A percentile compares a stretch with the other conserved stretches of the same genome.
These are phyloP conservation scores for Jimgerdemannia lactiflua DNA, from an alignment of 192 early-diverging fungal genomes.

Conservation along the genomic window DNA sequence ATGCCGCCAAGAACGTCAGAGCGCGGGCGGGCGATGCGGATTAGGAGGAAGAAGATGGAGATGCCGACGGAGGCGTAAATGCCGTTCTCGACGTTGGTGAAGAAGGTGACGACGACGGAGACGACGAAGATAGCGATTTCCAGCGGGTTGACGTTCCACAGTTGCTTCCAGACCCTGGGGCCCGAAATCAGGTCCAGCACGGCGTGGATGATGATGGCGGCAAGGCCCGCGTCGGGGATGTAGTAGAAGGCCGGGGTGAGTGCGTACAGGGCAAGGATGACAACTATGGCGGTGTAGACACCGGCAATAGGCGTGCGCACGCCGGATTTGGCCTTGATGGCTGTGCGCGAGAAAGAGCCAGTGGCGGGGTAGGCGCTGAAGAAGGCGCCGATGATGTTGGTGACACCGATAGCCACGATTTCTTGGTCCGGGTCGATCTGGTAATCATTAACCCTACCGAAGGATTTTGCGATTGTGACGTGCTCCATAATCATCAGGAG, in stretches of 20 bases:
- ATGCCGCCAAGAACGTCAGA: slow-evolving; percentile 47
- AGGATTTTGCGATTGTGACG: slow-evolving; percentile 84
- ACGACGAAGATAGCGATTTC: slow-evolving; percentile 53
- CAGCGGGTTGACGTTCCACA: slow-evolving; percentile 63
- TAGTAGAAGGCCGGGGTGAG: slow-evolving; percentile 84
- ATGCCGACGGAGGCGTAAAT: slow-evolving; percentile 77
- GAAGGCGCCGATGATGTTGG: slow-evolving; percentile 85
- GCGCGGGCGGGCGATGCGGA: slow-evolving; percentile 74
- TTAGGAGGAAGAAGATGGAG: slow-evolving; percentile 72
- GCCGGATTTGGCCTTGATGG: slow-evolving; percentile 89
- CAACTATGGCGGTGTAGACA: slow-evolving; percentile 73
- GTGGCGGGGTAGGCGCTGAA: slow-evolving; percentile 87
- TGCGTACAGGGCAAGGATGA: slow-evolving; percentile 78
- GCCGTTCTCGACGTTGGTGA: slow-evolving; percentile 60
- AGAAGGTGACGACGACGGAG: slow-evolving; percentile 57
- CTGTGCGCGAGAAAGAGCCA: slow-evolving; percentile 92
- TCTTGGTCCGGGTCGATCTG: slow-evolving; percentile 82
- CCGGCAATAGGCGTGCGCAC: slow-evolving; percentile 78
- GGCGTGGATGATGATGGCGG: slow-evolving; percentile 86
- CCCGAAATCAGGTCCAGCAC: slow-evolving; percentile 75
- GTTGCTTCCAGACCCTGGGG: slow-evolving; percentile 51
- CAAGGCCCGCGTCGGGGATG: slow-evolving; percentile 76
- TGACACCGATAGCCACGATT: slow-evolving; percentile 82
- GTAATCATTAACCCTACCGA: slow-evolving; percentile 86
- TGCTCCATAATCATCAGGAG: slow-evolving; percentile 88